A percentile compares a stretch with the other conserved stretches of the same genome.
phyloP scores from a whole-genome alignment of 106 monocot species.

The Posidonia australis region DNA sequence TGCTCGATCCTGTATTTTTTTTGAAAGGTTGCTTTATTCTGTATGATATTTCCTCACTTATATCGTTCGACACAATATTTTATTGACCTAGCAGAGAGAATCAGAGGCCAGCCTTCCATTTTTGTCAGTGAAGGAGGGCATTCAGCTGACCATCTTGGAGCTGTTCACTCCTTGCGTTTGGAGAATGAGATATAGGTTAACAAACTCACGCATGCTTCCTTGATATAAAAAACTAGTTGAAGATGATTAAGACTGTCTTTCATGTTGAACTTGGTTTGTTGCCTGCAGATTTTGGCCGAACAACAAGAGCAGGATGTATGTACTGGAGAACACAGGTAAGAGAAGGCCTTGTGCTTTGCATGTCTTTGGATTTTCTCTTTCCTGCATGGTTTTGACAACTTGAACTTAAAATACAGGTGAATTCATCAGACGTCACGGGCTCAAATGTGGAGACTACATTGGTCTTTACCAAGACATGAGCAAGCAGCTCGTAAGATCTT shows the following conservation, averaged over 20 bases:
- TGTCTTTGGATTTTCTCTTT: neutral
- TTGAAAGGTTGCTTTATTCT: neutral
- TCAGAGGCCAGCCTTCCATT: conserved; percentile 20
- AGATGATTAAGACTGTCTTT: too few species aligned
- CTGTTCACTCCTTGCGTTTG: neutral
- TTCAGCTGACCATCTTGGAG: conserved; percentile 13
- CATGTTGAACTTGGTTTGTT: neutral
- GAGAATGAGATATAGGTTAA: conserved; percentile 9
- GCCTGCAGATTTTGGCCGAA: conserved; percentile 76
- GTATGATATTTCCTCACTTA: too few species aligned
- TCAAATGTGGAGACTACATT: conserved; percentile 19
- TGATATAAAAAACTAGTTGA: neutral
- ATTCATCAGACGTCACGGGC: conserved; percentile 15
- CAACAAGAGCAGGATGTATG: conserved; percentile 92
- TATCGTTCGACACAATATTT: neutral
- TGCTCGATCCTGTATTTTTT: too few species aligned
- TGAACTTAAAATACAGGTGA: conserved; percentile 7
- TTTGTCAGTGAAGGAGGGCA: conserved; percentile 25
- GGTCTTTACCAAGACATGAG: conserved; percentile 23
- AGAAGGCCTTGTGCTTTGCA: neutral
- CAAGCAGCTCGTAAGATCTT: conserved; percentile 17
- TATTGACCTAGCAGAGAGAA: conserved; percentile 7
- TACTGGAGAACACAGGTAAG: conserved; percentile 77
- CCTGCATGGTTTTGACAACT: too few species aligned
- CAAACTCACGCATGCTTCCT: neutral